Base-by-base conservation (phyloP, 225 moss, liverwort and hornwort genomes). In the Asterella californica region DNA sequence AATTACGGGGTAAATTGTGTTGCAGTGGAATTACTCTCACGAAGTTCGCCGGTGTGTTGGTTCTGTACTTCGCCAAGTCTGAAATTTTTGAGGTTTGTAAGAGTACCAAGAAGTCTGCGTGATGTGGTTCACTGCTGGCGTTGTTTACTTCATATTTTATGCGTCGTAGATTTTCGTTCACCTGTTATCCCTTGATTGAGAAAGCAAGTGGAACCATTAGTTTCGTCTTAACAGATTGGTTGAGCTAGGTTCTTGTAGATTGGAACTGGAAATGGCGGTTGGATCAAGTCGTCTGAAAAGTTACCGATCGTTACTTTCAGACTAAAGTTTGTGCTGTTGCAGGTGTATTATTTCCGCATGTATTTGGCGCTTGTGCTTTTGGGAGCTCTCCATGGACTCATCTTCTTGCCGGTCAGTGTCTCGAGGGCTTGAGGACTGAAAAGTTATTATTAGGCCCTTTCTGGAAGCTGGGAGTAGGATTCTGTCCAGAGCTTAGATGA, bases 261-360 rank as follows among this genome's bases (percentile, higher is more conserved):
- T 22, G 59, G 11, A 8, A 60, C 6, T 47, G 47, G 15, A 71
- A 32, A 27, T 69, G 38, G 38, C n/a, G 0, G 46, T 47, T 71
- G 46, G 46, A 47, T 25, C 24, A 46, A 5, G 7, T 52, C 10
- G 27, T 29, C 30, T 33, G 48, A 17, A 8, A 53, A 0, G 46
- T 19, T 33, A 48, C 53, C 74, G 21, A 18, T 76, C 45, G n/a
- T 30, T 34, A 34, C 10, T 37, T 59, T 32, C 24, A 19, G 9
- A 36, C 21, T 59, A 37, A 4, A 11, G 21, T 33, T 59, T 30
- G 33, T 37, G 15, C 32, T 21, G 27, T 70, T 70, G 76, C 90
- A 96, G 96, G 90, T 96, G 37, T 96, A 96, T 82, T 96, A 94
- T 81, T 96, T 96, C 87, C 88, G 96, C 55, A 96, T 96, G 96